Conservation (phyloP, 768 basidiomycete genomes). For the Antrodiella citrinella region DNA sequence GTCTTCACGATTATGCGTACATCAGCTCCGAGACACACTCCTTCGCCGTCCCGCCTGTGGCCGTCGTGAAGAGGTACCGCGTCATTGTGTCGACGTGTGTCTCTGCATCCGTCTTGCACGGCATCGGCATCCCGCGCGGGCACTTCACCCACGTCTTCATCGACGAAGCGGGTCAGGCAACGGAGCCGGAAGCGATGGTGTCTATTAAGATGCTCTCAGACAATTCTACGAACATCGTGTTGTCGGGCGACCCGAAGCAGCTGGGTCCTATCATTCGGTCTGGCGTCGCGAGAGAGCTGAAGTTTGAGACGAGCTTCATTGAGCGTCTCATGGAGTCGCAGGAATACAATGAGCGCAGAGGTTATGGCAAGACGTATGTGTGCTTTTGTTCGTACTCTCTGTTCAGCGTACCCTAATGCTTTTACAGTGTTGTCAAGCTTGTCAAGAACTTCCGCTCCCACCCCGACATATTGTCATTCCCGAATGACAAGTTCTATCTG, state of each 20-base stretch:
- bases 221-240: conserved; percentile 43
- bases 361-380: conserved; percentile 14
- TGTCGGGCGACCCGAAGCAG: conserved; percentile 68
- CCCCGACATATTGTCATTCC: conserved; percentile 48
- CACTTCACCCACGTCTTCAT: conserved; percentile 64
- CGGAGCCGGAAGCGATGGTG: conserved; percentile 59
- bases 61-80: conserved; percentile 33
- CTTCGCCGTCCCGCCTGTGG: conserved; percentile 40
- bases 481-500: conserved; percentile 53
- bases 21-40: conserved; percentile 23
- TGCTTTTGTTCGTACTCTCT: neutral
- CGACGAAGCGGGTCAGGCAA: conserved; percentile 69
- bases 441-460: conserved; percentile 63
- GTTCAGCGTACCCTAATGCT: neutral
- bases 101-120: conserved; percentile 47
- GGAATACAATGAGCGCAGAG: conserved; percentile 12
- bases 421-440: conserved; percentile 49
- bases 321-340: conserved; percentile 41
- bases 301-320: conserved; percentile 51
- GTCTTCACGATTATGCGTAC: conserved; percentile 29
- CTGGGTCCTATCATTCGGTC: conserved; percentile 64
- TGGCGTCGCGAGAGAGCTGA: conserved; percentile 43
- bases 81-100: conserved; percentile 62
- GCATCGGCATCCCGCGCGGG: conserved; percentile 49
- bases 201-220: conserved; percentile 54